Conservation (phyloP, 192 early-diverging fungal species). For the Coemansia sp. region DNA sequence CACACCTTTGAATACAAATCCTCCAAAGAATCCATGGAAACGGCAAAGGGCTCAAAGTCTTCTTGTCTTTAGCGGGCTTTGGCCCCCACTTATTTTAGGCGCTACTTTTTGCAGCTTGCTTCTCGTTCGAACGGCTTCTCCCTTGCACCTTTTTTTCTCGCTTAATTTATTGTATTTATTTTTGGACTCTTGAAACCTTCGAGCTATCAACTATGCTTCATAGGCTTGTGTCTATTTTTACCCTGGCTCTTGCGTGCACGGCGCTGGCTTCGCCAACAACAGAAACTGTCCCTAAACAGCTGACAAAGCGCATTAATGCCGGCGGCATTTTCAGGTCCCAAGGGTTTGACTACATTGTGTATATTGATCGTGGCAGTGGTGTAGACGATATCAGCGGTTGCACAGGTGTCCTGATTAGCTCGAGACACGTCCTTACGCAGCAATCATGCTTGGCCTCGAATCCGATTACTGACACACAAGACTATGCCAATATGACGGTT, state of each 20-base stretch:
- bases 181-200: neutral
- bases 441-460: neutral
- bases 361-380: neutral
- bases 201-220: neutral
- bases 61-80: neutral
- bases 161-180: neutral
- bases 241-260: neutral
- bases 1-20: neutral
- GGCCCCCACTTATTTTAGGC: neutral
- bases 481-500: conserved; percentile 1
- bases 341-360: conserved; percentile 4
- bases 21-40: neutral
- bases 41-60: neutral
- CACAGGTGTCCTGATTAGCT: neutral
- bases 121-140: neutral
- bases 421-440: neutral
- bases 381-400: neutral
- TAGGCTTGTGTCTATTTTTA: neutral
- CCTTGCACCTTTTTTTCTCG: neutral
- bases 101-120: neutral
- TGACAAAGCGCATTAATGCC: neutral
- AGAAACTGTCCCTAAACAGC: neutral
- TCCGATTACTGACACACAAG: neutral
- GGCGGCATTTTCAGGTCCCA: neutral
- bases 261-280: neutral